These are phyloP conservation scores for Mycena chlorophos DNA, from an alignment of 768 basidiomycete genomes.

Conservation along the genomic window DNA sequence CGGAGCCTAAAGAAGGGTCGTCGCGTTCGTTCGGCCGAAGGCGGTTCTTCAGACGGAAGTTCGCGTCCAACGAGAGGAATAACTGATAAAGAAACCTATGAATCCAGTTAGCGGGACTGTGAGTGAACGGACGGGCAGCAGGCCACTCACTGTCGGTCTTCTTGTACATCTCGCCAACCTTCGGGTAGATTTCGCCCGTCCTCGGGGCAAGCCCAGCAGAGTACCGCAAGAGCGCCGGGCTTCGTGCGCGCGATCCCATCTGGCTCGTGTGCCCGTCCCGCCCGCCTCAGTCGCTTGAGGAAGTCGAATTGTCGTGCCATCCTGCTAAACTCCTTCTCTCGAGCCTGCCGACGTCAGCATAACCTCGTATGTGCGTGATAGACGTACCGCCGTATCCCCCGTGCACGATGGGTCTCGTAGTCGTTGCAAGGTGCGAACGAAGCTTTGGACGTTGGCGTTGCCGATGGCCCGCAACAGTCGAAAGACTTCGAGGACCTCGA, in stretches of 20 bases:
- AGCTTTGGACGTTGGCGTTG: too few species aligned
- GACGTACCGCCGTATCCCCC: too few species aligned
- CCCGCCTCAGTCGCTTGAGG: not conserved
- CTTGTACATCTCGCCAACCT: constrained; percentile 3
- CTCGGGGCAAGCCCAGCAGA: not conserved
- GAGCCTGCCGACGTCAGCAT: too few species aligned
- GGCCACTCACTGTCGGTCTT: not conserved
- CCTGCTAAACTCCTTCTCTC: too few species aligned
- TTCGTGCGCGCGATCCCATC: not conserved
- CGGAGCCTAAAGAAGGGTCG: constrained; percentile 7
- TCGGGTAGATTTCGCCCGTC: constrained; percentile 12
- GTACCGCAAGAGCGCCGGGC: constrained; percentile 12
- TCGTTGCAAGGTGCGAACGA: too few species aligned
- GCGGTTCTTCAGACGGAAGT: constrained; percentile 10
- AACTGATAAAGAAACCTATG: constrained; percentile 1
- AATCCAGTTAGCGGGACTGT: not conserved
- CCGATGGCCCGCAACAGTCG: too few species aligned
- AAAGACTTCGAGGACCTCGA: too few species aligned
- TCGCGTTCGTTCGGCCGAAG: constrained; percentile 14
- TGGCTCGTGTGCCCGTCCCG: not conserved
- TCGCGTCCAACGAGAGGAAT: constrained; percentile 4
- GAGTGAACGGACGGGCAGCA: not conserved
- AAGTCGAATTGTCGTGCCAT: constrained; percentile 1
- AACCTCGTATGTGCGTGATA: too few species aligned
- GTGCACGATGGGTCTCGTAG: too few species aligned